These are phyloP conservation scores for Fomitopsis pinicola DNA, from an alignment of 1,284 basidiomycete genomes.

Conservation along the genomic window DNA sequence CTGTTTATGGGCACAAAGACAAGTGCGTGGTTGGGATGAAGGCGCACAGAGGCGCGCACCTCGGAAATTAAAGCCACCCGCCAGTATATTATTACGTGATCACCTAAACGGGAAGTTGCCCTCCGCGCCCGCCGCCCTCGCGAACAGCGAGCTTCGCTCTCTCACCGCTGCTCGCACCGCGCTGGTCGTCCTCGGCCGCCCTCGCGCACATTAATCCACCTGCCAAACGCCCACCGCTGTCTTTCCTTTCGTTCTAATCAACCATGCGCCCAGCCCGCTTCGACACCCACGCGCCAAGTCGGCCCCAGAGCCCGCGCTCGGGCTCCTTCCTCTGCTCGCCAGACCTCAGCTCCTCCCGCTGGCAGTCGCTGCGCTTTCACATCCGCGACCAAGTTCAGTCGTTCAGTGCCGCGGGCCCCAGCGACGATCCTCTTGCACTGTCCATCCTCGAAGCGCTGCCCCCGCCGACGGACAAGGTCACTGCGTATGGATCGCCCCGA, in stretches of 20 bases:
- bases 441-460: neutral
- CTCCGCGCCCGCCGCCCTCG: neutral
- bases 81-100: neutral
- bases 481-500: slow-evolving; percentile 13
- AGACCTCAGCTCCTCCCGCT: neutral
- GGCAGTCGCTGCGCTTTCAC: slow-evolving; percentile 3
- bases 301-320: neutral
- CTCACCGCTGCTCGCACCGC: neutral
- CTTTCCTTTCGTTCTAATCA: slow-evolving; percentile 4
- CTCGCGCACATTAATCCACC: neutral
- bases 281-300: neutral
- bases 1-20: neutral
- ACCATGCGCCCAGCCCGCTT: slow-evolving; percentile 3
- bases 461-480: neutral
- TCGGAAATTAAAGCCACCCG: neutral
- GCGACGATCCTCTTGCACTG: slow-evolving; percentile 1
- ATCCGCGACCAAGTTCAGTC: neutral
- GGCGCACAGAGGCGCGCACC: neutral
- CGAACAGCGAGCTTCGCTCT: neutral
- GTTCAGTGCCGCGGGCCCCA: neutral
- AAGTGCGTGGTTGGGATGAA: neutral
- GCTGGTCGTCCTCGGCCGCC: neutral
- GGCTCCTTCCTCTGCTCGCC: neutral
- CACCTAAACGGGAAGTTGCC: neutral
- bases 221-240: neutral